phyloP scores from a whole-genome alignment of 1,284 basidiomycete genomes.

The Acaromyces ingoldii region DNA sequence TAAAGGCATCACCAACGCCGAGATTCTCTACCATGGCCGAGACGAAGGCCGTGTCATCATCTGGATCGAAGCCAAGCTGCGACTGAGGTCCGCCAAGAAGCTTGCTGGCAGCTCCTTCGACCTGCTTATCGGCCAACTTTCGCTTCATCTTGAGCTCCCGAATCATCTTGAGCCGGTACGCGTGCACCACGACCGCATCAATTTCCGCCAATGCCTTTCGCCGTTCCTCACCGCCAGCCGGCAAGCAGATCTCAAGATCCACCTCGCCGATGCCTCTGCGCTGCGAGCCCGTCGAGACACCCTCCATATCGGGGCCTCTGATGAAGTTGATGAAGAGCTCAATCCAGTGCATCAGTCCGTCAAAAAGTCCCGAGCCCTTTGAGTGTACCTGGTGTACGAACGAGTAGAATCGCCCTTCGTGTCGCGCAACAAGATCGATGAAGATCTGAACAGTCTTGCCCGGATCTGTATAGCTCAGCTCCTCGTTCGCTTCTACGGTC shows the following conservation, averaged over 20 bases:
- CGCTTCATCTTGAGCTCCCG: constrained; percentile 45
- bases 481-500: constrained; percentile 87
- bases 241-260: constrained; percentile 45
- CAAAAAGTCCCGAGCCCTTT: constrained; percentile 91
- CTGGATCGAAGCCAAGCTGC: constrained; percentile 11
- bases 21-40: constrained; percentile 44
- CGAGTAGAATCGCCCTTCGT: constrained; percentile 90
- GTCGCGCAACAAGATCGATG: constrained; percentile 85
- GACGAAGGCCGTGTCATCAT: constrained; percentile 39
- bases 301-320: constrained; percentile 69
- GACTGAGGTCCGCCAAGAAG: constrained; percentile 17
- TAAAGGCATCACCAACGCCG: constrained; percentile 44
- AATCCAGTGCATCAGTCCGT: constrained; percentile 91
- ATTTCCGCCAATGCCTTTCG: constrained; percentile 38
- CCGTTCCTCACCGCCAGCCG: constrained; percentile 35
- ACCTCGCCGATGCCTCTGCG: constrained; percentile 36
- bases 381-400: constrained; percentile 99
- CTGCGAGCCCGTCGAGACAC: constrained; percentile 16
- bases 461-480: constrained; percentile 78
- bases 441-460: constrained; percentile 84
- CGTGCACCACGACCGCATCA: constrained; percentile 41
- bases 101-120: constrained; percentile 29
- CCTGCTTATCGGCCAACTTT: constrained; percentile 33
- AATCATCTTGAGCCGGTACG: constrained; percentile 44
- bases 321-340: constrained; percentile 88